phyloP scores from a whole-genome alignment of 345 rosid genomes.

The Alliaria petiolata region DNA sequence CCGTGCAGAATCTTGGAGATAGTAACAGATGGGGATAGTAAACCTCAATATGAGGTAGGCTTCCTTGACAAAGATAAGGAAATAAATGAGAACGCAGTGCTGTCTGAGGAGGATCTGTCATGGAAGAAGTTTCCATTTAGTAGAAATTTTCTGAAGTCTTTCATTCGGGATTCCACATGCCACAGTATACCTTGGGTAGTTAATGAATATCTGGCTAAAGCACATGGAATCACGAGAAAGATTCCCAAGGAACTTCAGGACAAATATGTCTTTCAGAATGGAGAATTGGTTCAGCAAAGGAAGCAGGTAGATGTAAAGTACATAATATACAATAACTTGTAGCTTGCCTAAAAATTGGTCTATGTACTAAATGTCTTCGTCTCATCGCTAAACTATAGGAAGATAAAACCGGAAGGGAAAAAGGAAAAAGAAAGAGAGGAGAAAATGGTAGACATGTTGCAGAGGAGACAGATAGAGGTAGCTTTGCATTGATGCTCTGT shows the following conservation, averaged over 20 bases:
- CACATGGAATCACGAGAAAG: conserved; percentile 60
- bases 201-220: conserved; percentile 59
- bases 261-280: conserved; percentile 56
- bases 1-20: conserved; percentile 65
- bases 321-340: conserved; percentile 26
- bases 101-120: conserved; percentile 56
- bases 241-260: conserved; percentile 60
- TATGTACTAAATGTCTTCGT: conserved; percentile 7
- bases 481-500: conserved; percentile 12
- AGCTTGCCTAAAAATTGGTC: background rate
- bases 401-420: conserved; percentile 41
- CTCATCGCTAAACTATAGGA: conserved; percentile 41
- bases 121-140: conserved; percentile 73
- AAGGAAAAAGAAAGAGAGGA: conserved; percentile 56
- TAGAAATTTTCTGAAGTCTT: conserved; percentile 77
- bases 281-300: conserved; percentile 55
- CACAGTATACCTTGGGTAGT: conserved; percentile 86
- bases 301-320: conserved; percentile 36
- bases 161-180: conserved; percentile 88
- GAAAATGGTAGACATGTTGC: conserved; percentile 41
- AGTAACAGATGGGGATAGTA: conserved; percentile 37
- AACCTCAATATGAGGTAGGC: conserved; percentile 53
- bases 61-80: conserved; percentile 67
- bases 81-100: conserved; percentile 41
- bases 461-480: conserved; percentile 35